phyloP scores from a whole-genome alignment of 2,329 filamentous ascomycete species.

The Cercospora zeae-maydis region DNA sequence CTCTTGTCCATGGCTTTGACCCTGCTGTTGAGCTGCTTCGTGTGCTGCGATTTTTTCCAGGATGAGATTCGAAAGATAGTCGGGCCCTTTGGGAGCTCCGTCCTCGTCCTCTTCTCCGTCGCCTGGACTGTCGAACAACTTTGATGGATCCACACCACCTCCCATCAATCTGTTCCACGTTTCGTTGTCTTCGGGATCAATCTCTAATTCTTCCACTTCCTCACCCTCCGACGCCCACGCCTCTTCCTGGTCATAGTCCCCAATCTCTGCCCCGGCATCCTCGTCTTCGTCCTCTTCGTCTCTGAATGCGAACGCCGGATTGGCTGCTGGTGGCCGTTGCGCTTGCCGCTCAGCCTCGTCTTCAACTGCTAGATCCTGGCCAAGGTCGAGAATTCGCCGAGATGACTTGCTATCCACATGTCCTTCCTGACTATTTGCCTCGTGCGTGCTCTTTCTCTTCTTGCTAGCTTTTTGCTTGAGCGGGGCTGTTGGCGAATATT shows the following conservation, averaged over 20 bases:
- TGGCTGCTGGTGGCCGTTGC: constrained; percentile 45
- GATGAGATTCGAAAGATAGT: constrained; percentile 87
- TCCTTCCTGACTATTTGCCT: constrained; percentile 56
- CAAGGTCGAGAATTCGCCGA: constrained; percentile 81
- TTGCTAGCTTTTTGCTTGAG: constrained; percentile 67
- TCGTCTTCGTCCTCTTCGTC: constrained; percentile 51
- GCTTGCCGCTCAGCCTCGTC: constrained; percentile 56
- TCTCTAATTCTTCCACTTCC: constrained; percentile 63
- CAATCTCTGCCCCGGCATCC: constrained; percentile 54
- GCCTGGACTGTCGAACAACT: constrained; percentile 61
- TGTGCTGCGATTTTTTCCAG: constrained; percentile 90
- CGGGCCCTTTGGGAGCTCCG: constrained; percentile 37
- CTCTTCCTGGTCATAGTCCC: constrained; percentile 51
- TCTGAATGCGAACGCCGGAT: constrained; percentile 73
- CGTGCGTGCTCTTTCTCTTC: constrained; percentile 56
- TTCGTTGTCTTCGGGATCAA: constrained; percentile 84
- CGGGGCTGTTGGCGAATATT: constrained; percentile 68
- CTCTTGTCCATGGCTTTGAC: constrained; percentile 53
- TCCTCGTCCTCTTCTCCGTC: constrained; percentile 44
- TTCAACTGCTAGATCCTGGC: constrained; percentile 82
- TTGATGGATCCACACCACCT: constrained; percentile 67
- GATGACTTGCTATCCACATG: constrained; percentile 89
- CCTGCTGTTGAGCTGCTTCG: constrained; percentile 63
- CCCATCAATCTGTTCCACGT: constrained; percentile 83
- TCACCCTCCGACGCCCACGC: constrained; percentile 74